Percentiles rank a stretch among this genome's conserved stretches.
Conservation (phyloP, 257 asterid species). For the Solanum chaucha region DNA sequence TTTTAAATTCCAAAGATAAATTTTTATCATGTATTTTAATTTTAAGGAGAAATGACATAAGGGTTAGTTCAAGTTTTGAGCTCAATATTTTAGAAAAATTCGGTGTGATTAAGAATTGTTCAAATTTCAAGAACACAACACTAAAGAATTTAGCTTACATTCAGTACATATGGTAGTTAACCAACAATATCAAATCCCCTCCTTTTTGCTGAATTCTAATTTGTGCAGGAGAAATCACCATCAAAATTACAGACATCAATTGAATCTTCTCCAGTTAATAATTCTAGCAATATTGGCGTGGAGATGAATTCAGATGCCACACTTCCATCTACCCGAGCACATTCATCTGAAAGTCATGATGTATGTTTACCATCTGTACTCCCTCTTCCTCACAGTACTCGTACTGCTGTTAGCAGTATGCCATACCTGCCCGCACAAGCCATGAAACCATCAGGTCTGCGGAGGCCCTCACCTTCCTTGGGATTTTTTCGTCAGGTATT, state of each 20-base stretch:
- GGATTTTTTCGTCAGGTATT: constrained; percentile 83
- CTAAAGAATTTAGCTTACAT: neutral
- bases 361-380: constrained; percentile 13
- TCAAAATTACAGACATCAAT: constrained; percentile 21
- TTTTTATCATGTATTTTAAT: neutral
- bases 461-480: constrained; percentile 96
- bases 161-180: neutral
- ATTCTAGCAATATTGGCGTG: constrained; percentile 17
- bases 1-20: neutral
- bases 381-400: constrained; percentile 25
- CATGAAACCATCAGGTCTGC: constrained; percentile 66
- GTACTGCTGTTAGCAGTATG: constrained; percentile 16
- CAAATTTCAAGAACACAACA: neutral
- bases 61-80: neutral
- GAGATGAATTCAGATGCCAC: constrained; percentile 25
- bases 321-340: constrained; percentile 16
- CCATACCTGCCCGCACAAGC: constrained; percentile 27
- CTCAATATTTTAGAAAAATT: neutral
- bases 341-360: constrained; percentile 24
- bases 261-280: constrained; percentile 19
- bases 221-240: constrained; percentile 36
- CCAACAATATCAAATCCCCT: neutral
- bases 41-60: neutral
- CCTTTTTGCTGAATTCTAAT: neutral
- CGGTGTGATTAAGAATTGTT: neutral